Conservation (phyloP, 345 rosid species). For the Populus simonii region DNA sequence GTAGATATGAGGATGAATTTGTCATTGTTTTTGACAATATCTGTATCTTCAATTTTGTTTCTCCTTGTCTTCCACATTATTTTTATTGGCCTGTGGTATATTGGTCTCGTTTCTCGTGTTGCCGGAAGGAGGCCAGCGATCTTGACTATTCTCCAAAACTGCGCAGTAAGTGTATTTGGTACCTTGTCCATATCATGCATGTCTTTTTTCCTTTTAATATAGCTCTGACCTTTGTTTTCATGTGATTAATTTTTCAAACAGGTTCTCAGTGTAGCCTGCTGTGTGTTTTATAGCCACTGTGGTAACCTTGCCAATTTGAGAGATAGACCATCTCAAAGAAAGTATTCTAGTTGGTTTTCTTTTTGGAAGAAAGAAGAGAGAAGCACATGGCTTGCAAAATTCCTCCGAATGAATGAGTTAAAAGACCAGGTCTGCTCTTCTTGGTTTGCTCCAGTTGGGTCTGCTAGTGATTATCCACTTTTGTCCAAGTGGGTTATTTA, state of each 20-base stretch:
- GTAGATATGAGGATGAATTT: constrained; percentile 99
- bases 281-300: constrained; percentile 98
- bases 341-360: constrained; percentile 62
- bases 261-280: constrained; percentile 98
- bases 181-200: neutral
- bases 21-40: constrained; percentile 86
- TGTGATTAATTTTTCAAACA: constrained; percentile 25
- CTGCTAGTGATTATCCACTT: constrained; percentile 97
- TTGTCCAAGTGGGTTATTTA: constrained; percentile 97
- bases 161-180: constrained; percentile 61
- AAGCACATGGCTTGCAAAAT: constrained; percentile 67
- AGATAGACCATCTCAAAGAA: constrained; percentile 49
- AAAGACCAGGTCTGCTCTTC: constrained; percentile 95
- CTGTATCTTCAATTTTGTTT: constrained; percentile 76
- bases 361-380: constrained; percentile 66
- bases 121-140: constrained; percentile 94
- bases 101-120: constrained; percentile 92
- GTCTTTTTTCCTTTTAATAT: neutral
- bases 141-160: constrained; percentile 87
- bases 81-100: constrained; percentile 83
- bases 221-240: neutral
- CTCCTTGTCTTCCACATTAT: constrained; percentile 90
- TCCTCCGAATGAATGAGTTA: constrained; percentile 74
- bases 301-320: constrained; percentile 83
- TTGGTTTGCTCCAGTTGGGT: constrained; percentile 99